Base-by-base conservation (phyloP, 805 yeast genomes). In the Wickerhamiella spandovensis region DNA sequence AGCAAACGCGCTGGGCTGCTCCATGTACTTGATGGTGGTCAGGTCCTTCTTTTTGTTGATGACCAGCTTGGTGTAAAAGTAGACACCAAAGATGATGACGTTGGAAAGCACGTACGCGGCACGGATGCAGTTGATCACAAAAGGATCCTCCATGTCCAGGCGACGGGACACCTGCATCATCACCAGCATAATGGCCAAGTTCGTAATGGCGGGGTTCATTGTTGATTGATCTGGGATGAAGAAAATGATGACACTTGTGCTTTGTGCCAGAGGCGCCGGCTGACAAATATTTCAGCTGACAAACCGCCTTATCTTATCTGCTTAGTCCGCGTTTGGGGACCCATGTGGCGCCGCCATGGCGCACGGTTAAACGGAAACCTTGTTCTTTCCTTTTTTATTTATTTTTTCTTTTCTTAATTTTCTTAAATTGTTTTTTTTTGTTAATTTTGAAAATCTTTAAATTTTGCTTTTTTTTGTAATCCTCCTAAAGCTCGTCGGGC, bases 91-190 rank as follows among this genome's bases (percentile, higher is more conserved):
- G 15, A 92, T 79, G 52, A 81, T 54, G 37, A 73, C 62, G 61
- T 84, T 87, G 63, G 89, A 78, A 21, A 81, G 59, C 45, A 76
- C 67, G 71, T 86, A 92, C 44, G 78, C 78, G 38, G 72, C 71
- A 67, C 98, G 80, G 49, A 86, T 89, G 65, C 79, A 82, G 65
- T 82, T 69, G 48, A 88, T 72, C 51, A 78, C 76, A 56, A 69
- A 68, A 44, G 94, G 90, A 69, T 89, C 78, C 67, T 90, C 97
- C 68, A 89, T 79, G 68, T 90, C 92, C 55, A 92, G 73, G 65
- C 78, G 79, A 68, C 87, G 85, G 56, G 96, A 79, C 56, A 88
- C 84, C 70, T 88, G 96, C 95, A 89, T 90, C 86, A 87, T 86
- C 74, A 79, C 84, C 65, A 89, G 81, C 96, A 89, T 90, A 76